Conservation (phyloP, 2,329 filamentous ascomycete species). For the Fusarium sp. region DNA sequence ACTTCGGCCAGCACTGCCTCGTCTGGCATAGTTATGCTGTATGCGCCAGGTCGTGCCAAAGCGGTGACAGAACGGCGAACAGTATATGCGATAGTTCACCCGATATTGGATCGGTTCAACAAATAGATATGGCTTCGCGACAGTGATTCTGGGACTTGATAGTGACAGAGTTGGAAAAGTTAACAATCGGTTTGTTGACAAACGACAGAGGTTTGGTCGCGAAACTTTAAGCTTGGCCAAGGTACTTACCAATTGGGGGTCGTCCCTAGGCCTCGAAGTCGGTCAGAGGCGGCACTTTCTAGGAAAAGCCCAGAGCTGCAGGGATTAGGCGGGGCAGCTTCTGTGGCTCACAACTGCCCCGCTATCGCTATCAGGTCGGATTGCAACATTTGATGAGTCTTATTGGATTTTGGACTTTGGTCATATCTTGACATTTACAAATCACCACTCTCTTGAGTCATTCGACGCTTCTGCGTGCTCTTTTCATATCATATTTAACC, state of each 20-base stretch:
- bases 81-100: not conserved
- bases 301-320: constrained; percentile 32
- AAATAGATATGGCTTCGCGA: not conserved
- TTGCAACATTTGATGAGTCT: constrained; percentile 31
- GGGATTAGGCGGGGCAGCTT: constrained; percentile 47
- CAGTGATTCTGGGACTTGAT: not conserved
- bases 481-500: not conserved
- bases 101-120: not conserved
- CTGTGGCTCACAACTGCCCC: constrained; percentile 38
- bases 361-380: constrained; percentile 39
- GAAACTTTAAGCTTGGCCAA: constrained; percentile 12
- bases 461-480: not conserved
- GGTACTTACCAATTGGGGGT: constrained; percentile 33
- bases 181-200: constrained; percentile 16
- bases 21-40: constrained; percentile 31
- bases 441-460: constrained; percentile 37
- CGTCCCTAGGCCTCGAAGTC: constrained; percentile 31
- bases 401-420: constrained; percentile 32
- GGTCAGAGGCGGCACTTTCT: constrained; percentile 46
- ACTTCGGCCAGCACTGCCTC: constrained; percentile 38
- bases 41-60: not conserved
- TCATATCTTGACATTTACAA: constrained; percentile 31
- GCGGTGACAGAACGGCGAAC: not conserved
- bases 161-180: not conserved
- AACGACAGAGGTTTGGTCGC: not conserved